Conservation (phyloP, 1,284 basidiomycete genomes). For the Heterobasidion annosum region DNA sequence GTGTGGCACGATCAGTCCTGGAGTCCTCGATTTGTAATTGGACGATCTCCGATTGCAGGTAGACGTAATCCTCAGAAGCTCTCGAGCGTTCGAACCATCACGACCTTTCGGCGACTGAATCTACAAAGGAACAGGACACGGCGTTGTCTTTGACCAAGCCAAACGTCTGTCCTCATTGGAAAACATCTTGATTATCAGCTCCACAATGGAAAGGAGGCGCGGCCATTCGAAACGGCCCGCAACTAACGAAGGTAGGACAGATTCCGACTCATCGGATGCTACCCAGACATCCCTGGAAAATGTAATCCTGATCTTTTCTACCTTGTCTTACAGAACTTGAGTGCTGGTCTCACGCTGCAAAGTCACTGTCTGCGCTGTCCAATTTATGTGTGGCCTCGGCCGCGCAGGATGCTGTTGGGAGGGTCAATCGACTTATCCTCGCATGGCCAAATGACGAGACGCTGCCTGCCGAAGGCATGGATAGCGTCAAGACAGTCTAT, state of each 20-base stretch:
- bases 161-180: too few species aligned
- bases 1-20: too few species aligned
- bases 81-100: background rate
- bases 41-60: too few species aligned
- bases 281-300: background rate
- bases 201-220: constrained; percentile 7
- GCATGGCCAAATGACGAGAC: constrained; percentile 66
- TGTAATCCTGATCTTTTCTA: background rate
- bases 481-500: constrained; percentile 51
- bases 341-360: constrained; percentile 59
- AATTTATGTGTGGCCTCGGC: constrained; percentile 39
- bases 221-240: constrained; percentile 11
- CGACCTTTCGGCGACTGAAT: too few species aligned
- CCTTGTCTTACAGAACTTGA: constrained; percentile 27
- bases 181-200: too few species aligned
- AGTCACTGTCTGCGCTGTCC: constrained; percentile 45
- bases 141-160: too few species aligned
- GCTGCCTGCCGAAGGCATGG: constrained; percentile 56
- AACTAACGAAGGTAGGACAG: constrained; percentile 9
- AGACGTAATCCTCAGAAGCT: background rate
- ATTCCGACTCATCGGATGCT: background rate
- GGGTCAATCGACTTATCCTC: constrained; percentile 61
- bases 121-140: too few species aligned
- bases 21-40: too few species aligned
- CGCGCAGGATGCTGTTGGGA: constrained; percentile 50